phyloP scores from a whole-genome alignment of 2,329 filamentous ascomycete species.

The Penicillium palitans region DNA sequence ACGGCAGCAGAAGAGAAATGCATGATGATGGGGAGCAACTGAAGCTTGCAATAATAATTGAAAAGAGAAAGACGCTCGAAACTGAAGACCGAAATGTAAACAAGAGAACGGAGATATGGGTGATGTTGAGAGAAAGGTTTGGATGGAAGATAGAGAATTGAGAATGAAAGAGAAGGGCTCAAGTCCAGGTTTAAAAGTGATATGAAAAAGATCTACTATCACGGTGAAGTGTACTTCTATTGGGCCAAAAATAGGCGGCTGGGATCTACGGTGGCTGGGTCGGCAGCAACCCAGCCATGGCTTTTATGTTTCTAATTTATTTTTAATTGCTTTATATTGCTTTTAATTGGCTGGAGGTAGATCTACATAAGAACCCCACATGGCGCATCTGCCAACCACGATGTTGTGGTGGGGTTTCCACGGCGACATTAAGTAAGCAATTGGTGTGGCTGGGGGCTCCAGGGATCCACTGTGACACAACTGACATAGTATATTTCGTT shows the following conservation, averaged over 20 bases:
- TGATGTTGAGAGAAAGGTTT: not conserved
- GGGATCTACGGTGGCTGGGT: conserved; percentile 28
- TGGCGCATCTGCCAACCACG: conserved; percentile 9
- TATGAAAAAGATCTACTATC: not conserved
- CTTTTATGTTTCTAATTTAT: conserved; percentile 3
- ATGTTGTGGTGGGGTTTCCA: conserved; percentile 4
- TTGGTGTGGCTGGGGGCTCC: conserved; percentile 24
- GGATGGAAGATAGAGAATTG: not conserved
- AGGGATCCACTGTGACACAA: conserved; percentile 11
- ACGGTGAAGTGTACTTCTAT: conserved; percentile 14
- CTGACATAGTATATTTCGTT: not conserved
- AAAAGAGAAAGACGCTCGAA: conserved; percentile 2
- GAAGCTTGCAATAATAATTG: not conserved
- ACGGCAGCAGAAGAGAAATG: conserved; percentile 31
- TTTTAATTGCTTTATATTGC: conserved; percentile 3
- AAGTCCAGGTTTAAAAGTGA: conserved; percentile 5
- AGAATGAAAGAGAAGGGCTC: not conserved
- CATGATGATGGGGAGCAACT: conserved; percentile 26
- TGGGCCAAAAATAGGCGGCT: conserved; percentile 26
- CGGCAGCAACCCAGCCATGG: conserved; percentile 10
- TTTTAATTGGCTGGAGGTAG: conserved; percentile 4
- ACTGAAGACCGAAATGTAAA: conserved; percentile 6
- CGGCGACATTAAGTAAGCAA: conserved; percentile 11
- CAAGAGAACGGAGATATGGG: not conserved
- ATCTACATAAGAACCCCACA: not conserved